Base-by-base conservation (phyloP, 768 basidiomycete genomes). In the Tylopilus plumbeoviolaceoides region DNA sequence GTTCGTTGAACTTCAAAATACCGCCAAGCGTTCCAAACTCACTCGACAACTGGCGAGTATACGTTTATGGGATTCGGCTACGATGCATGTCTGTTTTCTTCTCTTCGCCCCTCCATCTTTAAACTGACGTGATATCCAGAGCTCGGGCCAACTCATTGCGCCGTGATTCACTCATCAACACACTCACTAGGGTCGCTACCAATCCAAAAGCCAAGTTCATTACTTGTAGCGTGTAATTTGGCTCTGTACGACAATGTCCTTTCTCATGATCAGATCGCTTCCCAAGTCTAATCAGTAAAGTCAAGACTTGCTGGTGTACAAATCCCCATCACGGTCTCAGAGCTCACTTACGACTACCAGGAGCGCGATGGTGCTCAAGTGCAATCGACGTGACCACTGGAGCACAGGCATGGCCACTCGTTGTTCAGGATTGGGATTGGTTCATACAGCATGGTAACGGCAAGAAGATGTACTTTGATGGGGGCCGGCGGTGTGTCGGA, bases 31-130 rank as follows among this genome's bases (percentile, higher is more conserved):
- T 78, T 9, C 84, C 85, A 0, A 51, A 64, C 1, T 76, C 77
- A 3, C 51, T 74, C 35, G 68, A 70, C 9, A 72, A 73, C 47
- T 85, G 83, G 78, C 0, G 88, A 91, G 63, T 89, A 87, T 58
- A 88, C 79, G 0, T 90, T 90, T 63, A 69, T 89, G 46, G 88
- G 87, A 0, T 85, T 90, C 67, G 84, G 85, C 63, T 90, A 90
- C 57, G 87, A 87, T 41, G 74, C 71, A 12, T 88, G 86, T 84
- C 58, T 45, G 80, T 68, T 25, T 28, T 44, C 2, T 4, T 35
- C 36, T 12, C 40, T 14, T 30, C 30, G 30, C 14, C 18, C 18
- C 20, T 25, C 47, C 35, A 3, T 18, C 30, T 44, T 7, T 8
- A 38, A 33, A 46, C 46, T 63, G 48, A 59, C 38, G 1, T n/a